Conservation (phyloP, 2,329 filamentous ascomycete species). For the Aureobasidium sp. region DNA sequence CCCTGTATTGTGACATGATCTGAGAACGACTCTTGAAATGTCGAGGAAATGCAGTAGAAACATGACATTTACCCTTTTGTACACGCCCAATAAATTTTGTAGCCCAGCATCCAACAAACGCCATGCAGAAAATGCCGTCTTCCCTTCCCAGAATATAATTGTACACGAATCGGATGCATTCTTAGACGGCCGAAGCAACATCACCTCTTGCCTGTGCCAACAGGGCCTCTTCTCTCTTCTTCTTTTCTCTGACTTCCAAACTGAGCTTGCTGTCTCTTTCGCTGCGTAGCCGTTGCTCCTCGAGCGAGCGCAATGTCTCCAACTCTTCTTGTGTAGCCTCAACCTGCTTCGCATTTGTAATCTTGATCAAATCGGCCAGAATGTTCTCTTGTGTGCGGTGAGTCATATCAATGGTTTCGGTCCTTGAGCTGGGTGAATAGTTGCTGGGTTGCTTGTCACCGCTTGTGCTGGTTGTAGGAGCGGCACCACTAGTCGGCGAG, state of each 20-base stretch:
- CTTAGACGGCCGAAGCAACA: conserved; percentile 23
- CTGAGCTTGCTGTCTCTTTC: conserved; percentile 50
- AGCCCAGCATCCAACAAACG: not conserved
- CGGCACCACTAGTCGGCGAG: conserved; percentile 24
- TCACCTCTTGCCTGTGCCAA: conserved; percentile 49
- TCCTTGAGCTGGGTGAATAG: conserved; percentile 26
- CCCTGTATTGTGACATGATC: not conserved
- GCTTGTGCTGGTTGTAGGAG: conserved; percentile 24
- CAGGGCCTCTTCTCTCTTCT: conserved; percentile 56
- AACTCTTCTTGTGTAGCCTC: conserved; percentile 54
- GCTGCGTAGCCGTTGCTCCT: conserved; percentile 46
- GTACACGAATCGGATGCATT: not conserved
- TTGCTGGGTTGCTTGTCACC: conserved; percentile 29
- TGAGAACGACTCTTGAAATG: not conserved
- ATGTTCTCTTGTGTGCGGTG: conserved; percentile 55
- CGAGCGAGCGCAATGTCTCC: conserved; percentile 50
- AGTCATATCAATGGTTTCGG: conserved; percentile 51
- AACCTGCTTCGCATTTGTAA: conserved; percentile 55
- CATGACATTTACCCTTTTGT: not conserved
- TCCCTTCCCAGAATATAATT: not conserved
- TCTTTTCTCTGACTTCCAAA: conserved; percentile 47
- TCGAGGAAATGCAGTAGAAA: not conserved
- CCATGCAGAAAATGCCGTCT: conserved; percentile 4
- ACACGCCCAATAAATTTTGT: not conserved
- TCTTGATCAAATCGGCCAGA: conserved; percentile 52